A percentile compares a stretch with the other conserved stretches of the same genome.
Conservation (phyloP, 148 eudicot species). For the Selenicereus undatus region DNA sequence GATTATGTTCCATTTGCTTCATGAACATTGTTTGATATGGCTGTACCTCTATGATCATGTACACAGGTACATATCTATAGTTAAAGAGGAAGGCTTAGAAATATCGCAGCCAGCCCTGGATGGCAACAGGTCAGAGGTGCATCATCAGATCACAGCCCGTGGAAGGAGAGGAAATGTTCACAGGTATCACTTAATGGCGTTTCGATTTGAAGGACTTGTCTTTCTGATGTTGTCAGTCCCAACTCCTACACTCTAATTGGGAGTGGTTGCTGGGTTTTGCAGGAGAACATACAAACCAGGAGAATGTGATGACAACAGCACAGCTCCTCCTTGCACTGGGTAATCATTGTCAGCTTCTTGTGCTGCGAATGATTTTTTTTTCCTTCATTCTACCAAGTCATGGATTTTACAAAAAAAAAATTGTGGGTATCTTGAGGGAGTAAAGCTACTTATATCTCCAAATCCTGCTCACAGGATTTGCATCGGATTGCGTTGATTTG, state of each 20-base stretch:
- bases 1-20: background rate
- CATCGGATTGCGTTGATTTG: too few species aligned
- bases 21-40: background rate
- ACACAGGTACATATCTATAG: constrained; percentile 60
- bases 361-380: too few species aligned
- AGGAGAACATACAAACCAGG: constrained; percentile 77
- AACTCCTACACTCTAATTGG: background rate
- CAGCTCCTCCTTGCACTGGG: constrained; percentile 93
- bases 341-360: constrained; percentile 18
- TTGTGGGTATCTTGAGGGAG: too few species aligned
- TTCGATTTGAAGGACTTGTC: background rate
- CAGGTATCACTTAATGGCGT: constrained; percentile 40
- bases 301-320: constrained; percentile 63
- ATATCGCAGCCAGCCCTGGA: constrained; percentile 97
- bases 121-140: constrained; percentile 61
- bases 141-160: constrained; percentile 87
- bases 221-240: background rate
- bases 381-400: too few species aligned
- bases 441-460: too few species aligned
- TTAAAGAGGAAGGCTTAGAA: constrained; percentile 78
- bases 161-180: constrained; percentile 58
- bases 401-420: too few species aligned
- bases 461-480: too few species aligned
- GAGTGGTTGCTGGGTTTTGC: constrained; percentile 17
- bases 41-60: background rate